Percentiles rank a stretch among this genome's conserved stretches.
Evolutionary conservation across 352 stramenopile species (phyloP).

Genomic region (Phytophthora fragariaefolia): DNA sequence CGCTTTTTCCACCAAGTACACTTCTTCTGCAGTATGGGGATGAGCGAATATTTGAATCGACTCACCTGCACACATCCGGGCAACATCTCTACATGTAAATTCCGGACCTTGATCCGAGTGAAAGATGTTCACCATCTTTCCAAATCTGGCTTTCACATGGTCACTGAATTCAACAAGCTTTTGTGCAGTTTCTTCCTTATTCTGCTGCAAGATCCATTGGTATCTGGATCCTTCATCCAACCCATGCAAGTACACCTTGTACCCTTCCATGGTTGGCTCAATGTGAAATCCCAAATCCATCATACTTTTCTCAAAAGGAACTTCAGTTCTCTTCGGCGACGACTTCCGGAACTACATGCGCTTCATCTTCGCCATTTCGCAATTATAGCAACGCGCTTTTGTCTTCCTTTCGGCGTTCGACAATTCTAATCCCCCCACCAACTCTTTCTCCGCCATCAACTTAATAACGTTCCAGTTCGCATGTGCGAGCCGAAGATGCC

Average conservation of each 20-base stretch:
- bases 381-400: conserved; percentile 5
- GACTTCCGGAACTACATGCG: conserved; percentile 13
- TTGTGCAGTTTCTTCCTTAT: conserved; percentile 19
- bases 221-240: conserved; percentile 18
- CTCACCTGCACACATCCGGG: not conserved
- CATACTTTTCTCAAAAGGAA: conserved; percentile 7
- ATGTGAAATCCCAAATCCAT: conserved; percentile 13
- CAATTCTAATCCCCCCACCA: not conserved
- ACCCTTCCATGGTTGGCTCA: not conserved
- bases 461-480: conserved; percentile 15
- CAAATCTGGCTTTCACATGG: conserved; percentile 2
- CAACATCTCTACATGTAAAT: no score
- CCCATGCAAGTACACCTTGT: conserved; percentile 17
- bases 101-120: conserved; percentile 19
- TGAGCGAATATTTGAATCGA: not conserved
- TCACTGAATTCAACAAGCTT: not conserved
- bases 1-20: not conserved
- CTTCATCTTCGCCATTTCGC: conserved; percentile 23
- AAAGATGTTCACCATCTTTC: conserved; percentile 1
- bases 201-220: conserved; percentile 14
- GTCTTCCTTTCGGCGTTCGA: not conserved
- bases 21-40: not conserved
- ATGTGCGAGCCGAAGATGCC: conserved; percentile 10
- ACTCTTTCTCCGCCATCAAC: conserved; percentile 4
- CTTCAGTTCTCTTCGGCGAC: not conserved